These are phyloP conservation scores for Bonnemaisonia californica DNA, from an alignment of 31 red algal species.

Conservation along the genomic window DNA sequence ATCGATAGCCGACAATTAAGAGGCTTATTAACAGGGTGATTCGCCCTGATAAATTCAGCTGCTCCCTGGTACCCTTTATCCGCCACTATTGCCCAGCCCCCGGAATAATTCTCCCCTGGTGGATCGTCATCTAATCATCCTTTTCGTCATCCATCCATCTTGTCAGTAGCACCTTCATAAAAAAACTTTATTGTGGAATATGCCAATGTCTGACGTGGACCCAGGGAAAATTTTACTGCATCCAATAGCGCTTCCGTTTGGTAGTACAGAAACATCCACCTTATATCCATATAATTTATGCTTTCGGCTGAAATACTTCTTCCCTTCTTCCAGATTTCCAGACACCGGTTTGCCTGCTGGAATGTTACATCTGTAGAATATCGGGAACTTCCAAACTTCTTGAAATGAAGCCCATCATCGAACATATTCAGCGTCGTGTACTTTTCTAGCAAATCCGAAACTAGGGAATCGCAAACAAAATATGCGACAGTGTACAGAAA, in stretches of 20 bases:
- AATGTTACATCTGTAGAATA: not conserved
- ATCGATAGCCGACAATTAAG: not conserved
- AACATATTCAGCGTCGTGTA: not conserved
- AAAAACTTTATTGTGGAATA: not conserved
- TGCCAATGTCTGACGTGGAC: not conserved
- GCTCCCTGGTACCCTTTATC: constrained; percentile 1
- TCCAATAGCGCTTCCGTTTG: not conserved
- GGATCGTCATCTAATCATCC: not conserved
- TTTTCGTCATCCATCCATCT: not conserved
- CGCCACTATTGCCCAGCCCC: not conserved
- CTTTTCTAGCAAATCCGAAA: not conserved
- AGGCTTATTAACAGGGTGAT: constrained; percentile 4
- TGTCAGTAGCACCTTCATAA: not conserved
- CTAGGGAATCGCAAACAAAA: not conserved
- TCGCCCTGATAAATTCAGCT: not conserved
- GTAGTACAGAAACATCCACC: no score
- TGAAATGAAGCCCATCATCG: not conserved
- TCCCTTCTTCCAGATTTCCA: constrained; percentile 4
- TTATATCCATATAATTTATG: not conserved
- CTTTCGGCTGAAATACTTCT: not conserved
- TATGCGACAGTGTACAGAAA: not conserved
- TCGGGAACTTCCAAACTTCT: not conserved
- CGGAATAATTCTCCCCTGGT: not conserved
- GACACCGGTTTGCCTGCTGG: not conserved
- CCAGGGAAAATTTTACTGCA: not conserved